Conservation (phyloP, 2,329 filamentous ascomycete species). For the Colletotrichum sansevieriae region DNA sequence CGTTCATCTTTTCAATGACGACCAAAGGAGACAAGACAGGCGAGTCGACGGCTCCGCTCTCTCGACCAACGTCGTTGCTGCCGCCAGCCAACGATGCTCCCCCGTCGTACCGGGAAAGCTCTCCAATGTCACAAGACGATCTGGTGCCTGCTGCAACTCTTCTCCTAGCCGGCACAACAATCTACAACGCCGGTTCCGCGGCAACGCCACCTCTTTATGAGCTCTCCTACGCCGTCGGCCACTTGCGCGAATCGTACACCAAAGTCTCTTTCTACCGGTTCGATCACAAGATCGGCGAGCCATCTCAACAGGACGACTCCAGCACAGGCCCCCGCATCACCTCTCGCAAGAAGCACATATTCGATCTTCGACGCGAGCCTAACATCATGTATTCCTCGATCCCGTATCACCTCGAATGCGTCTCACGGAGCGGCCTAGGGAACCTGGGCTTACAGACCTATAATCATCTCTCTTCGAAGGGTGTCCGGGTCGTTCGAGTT, state of each 20-base stretch:
- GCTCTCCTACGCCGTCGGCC: slow-evolving; percentile 51
- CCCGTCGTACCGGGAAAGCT: slow-evolving; percentile 12
- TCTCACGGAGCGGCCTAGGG: slow-evolving; percentile 47
- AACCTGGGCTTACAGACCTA: slow-evolving; percentile 49
- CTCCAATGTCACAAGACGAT: slow-evolving; percentile 9
- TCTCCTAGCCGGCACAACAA: slow-evolving; percentile 50
- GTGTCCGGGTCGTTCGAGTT: slow-evolving; percentile 45
- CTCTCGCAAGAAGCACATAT: slow-evolving; percentile 51
- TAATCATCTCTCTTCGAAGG: slow-evolving; percentile 45
- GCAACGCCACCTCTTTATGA: slow-evolving; percentile 52
- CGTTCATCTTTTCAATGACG: too few species aligned
- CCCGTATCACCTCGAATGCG: slow-evolving; percentile 50
- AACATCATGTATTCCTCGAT: slow-evolving; percentile 45
- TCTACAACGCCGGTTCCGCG: slow-evolving; percentile 43
- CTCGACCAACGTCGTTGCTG: neutral
- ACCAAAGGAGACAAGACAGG: too few species aligned
- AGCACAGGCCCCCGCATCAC: slow-evolving; percentile 43
- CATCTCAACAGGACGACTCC: neutral
- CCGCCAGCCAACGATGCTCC: neutral
- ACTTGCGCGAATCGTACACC: slow-evolving; percentile 50
- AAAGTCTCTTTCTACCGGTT: slow-evolving; percentile 50
- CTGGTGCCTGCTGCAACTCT: slow-evolving; percentile 50
- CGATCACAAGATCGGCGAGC: slow-evolving; percentile 44
- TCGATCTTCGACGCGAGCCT: slow-evolving; percentile 51
- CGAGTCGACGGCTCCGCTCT: too few species aligned